Evolutionary conservation across 2,329 filamentous ascomycete genomes (phyloP).

Genomic region (Exophiala bonariae): DNA sequence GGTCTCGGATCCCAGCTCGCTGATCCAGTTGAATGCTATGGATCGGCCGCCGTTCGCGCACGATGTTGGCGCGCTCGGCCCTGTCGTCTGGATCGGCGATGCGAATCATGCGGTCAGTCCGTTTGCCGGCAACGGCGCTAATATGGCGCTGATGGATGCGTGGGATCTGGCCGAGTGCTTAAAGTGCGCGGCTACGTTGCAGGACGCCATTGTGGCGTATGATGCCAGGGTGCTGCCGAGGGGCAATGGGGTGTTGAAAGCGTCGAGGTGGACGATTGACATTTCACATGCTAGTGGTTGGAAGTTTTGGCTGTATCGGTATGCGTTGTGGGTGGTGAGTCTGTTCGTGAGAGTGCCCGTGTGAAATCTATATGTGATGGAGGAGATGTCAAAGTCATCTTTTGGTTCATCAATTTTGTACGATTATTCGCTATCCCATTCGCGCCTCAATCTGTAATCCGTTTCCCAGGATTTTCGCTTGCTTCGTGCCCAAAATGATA

Average conservation of each 20-base stretch:
- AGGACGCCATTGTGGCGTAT: conserved; percentile 34
- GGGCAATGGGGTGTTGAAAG: conserved; percentile 4
- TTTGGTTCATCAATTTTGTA: no score
- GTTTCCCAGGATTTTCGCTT: no score
- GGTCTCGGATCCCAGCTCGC: conserved; percentile 39
- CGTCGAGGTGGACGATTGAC: conserved; percentile 9
- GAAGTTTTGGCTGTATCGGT: no score
- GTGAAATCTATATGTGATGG: no score
- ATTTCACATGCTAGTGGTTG: conserved; percentile 8
- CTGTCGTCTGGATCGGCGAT: conserved; percentile 51
- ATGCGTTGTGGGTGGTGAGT: no score
- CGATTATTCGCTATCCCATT: no score
- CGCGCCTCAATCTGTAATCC: no score
- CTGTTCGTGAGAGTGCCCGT: no score
- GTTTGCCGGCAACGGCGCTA: conserved; percentile 52
- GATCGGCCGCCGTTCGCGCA: conserved; percentile 46
- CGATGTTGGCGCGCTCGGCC: conserved; percentile 33
- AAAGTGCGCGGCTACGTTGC: conserved; percentile 30
- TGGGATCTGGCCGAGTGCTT: conserved; percentile 49
- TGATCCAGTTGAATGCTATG: conserved; percentile 42
- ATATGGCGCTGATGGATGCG: conserved; percentile 49
- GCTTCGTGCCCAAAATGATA: no score
- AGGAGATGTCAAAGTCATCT: no score
- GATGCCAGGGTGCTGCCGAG: conserved; percentile 40
- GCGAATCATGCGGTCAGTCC: conserved; percentile 52